These are phyloP conservation scores for Pseudogymnoascus sp. DNA, from an alignment of 2,329 filamentous ascomycete genomes.

Conservation along the genomic window DNA sequence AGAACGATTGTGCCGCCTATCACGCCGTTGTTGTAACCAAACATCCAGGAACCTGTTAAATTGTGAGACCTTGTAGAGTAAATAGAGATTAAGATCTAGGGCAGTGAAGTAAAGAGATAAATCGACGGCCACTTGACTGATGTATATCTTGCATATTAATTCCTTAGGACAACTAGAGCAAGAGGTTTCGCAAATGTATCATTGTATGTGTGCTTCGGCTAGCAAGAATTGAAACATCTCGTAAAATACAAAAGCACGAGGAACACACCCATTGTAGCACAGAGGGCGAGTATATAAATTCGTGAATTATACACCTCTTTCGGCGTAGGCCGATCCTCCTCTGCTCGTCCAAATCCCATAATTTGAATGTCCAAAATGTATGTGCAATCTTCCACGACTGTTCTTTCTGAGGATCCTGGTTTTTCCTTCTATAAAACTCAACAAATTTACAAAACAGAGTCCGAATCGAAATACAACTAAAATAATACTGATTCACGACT, in stretches of 20 bases:
- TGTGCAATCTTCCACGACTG: not conserved
- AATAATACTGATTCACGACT: not conserved
- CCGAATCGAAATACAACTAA: not conserved
- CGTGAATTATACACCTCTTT: conserved; percentile 22
- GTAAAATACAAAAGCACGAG: not conserved
- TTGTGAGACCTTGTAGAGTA: not conserved
- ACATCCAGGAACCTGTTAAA: conserved; percentile 9
- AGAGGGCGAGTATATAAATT: conserved; percentile 21
- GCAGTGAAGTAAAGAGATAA: not conserved
- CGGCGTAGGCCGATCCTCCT: conserved; percentile 24
- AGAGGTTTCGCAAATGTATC: not conserved
- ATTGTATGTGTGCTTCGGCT: not conserved
- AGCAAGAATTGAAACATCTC: not conserved
- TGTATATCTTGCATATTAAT: not conserved
- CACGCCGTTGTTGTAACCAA: conserved; percentile 13
- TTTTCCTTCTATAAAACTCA: not conserved
- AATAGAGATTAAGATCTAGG: not conserved
- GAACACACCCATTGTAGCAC: conserved; percentile 4
- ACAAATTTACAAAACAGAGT: not conserved
- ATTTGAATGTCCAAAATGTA: not conserved
- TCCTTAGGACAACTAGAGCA: not conserved
- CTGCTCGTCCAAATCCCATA: conserved; percentile 14
- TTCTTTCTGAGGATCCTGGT: not conserved
- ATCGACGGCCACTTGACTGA: not conserved
- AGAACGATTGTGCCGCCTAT: conserved; percentile 11